Conservation (phyloP, 2,329 filamentous ascomycete genomes). For the Zymoseptoria tritici region DNA sequence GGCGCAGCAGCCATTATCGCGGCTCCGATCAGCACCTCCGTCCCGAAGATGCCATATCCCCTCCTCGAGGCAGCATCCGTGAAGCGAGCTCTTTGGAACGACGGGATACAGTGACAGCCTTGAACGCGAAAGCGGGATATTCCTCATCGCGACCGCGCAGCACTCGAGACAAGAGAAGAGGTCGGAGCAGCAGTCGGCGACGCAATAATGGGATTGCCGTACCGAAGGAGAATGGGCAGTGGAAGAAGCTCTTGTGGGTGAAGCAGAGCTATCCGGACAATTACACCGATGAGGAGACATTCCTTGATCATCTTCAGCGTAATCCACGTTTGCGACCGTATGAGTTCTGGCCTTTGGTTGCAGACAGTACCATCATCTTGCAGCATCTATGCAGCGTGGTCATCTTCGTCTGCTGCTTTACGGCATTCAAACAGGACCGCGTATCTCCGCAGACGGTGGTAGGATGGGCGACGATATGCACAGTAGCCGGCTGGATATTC, state of each 20-base stretch:
- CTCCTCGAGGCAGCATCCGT: constrained; percentile 42
- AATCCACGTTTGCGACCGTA: constrained; percentile 92
- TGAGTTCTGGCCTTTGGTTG: constrained; percentile 95
- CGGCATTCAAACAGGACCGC: constrained; percentile 77
- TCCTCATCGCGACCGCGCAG: constrained; percentile 5
- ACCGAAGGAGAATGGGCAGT: constrained; percentile 45
- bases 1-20: constrained; percentile 8
- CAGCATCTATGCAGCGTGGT: constrained; percentile 93
- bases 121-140: background rate
- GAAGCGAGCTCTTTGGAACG: constrained; percentile 21
- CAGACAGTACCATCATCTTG: constrained; percentile 91
- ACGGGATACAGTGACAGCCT: constrained; percentile 25
- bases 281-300: constrained; percentile 94
- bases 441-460: constrained; percentile 88
- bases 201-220: constrained; percentile 40
- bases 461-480: constrained; percentile 73
- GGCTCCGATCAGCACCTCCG: constrained; percentile 48
- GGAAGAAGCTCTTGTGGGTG: constrained; percentile 97
- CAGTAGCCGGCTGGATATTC: constrained; percentile 78
- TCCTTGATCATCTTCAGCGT: constrained; percentile 88
- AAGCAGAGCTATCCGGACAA: constrained; percentile 98
- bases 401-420: constrained; percentile 90
- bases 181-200: constrained; percentile 58
- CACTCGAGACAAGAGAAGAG: constrained; percentile 44
- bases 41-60: constrained; percentile 76